Base-by-base conservation (phyloP, 2,329 filamentous ascomycete species). In the Exophiala sp. region DNA sequence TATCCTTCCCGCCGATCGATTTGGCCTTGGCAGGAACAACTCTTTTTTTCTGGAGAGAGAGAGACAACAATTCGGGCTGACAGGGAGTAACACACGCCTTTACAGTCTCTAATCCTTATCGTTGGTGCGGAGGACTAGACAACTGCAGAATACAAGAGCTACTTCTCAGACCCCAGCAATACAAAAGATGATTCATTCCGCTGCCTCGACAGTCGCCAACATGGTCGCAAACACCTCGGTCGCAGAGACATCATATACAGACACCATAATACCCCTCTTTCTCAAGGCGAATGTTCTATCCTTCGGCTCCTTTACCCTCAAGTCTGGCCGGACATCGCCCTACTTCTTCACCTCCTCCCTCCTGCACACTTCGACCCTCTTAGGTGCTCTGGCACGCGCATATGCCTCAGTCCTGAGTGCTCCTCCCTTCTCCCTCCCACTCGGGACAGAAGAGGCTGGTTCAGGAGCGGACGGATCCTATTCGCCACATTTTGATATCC, bases 311-410 rank as follows among this genome's bases (percentile, higher is more conserved):
- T 75, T 68, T 75, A 88, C 87, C 65, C 84, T 99, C 68, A 99
- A 99, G 77, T 96, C 91, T 50, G 89, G 89, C 73, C 89, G 92
- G 66, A 69, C 72, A 65, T 96, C 91, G 10, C 94, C 94, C 39
- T 97, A 97, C 81, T 97, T 97, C 79, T 95, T 97, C 84, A 96
- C 96, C 73, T 91, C 91, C 43, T 91, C 91, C 56, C 84, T 89
- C 65, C 95, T 97, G 74, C 90, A 94, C 78, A 86, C 85, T 48
- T 87, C 87, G 18, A 80, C 85, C 58, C 82, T 96, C 29, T 83
- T 95, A 60, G 82, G 81, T 59, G 84, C 90, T 52, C 88, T 96
- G 63, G 83, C 87, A 48, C 81, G 84, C 38, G 91, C 92, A 55
- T 97, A 92, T 72, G 92, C 92, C 1, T 75, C 78, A 51, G 78